Base-by-base conservation (phyloP, 2,329 filamentous ascomycete species). In the Zymoseptoria crescenta region DNA sequence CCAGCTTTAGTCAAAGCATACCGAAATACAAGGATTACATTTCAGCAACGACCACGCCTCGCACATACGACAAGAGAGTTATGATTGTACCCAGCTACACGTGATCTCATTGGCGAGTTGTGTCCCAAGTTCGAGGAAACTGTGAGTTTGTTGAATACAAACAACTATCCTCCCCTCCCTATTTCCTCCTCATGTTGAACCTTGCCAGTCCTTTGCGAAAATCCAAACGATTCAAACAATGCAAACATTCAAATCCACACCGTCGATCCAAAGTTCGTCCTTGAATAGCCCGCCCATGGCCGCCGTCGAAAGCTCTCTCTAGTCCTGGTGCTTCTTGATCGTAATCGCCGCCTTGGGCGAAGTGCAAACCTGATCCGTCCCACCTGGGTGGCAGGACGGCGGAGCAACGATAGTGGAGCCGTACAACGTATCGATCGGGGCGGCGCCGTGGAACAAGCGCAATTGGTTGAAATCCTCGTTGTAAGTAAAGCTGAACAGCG, bases 391-490 rank as follows among this genome's bases (percentile, higher is more conserved):
- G 54, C 59, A 61, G 35, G 52, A 56, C 20, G 59, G 59, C n/a
- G 55, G 53, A 41, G 53, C 53, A 4, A 59, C 28, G 10, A 53
- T 20, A 49, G 20, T 48, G 21, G 19, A 24, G 10, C 56, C 59
- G 20, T 24, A 54, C 20, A 55, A 24, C 24, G 20, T 55, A 13
- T 53, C 53, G 1, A 49, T 48, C 8, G 54, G 53, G 48, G 51
- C 56, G 6, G 54, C 56, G 28, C 48, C 49, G 30, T 62, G 56
- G 53, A 56, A 62, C 56, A 64, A 52, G n/a, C 53, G 56, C 5
- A 59, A 28, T 27, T 62, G 54, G 10, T 57, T 50, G 8, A 24
- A 35, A 24, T 60, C 10, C 1, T 61, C 54, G 0, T 19, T 35
- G 55, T 59, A 64, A 16, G 21, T 45, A 41, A 62, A 64, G 21